Evolutionary conservation across 192 early-diverging fungal genomes (phyloP).

Genomic region (Mortierella alpina): DNA sequence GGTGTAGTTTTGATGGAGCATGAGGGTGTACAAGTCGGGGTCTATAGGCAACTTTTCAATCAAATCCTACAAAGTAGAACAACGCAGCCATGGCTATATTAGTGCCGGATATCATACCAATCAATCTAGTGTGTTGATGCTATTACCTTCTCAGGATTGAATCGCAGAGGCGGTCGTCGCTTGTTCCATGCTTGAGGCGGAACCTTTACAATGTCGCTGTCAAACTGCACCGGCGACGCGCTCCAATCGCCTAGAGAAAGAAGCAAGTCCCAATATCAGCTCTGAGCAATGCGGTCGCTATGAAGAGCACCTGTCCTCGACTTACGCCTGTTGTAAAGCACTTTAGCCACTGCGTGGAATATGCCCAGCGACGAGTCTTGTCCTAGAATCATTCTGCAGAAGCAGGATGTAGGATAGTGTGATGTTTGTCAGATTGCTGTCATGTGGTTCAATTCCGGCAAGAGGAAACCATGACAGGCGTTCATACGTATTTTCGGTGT

Average conservation of each 20-base stretch:
- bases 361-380: slow-evolving; percentile 60
- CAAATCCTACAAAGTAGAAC: slow-evolving; percentile 26
- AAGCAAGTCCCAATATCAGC: background rate
- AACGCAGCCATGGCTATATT: background rate
- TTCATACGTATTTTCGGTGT: slow-evolving; percentile 23
- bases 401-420: background rate
- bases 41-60: slow-evolving; percentile 67
- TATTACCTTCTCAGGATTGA: slow-evolving; percentile 47
- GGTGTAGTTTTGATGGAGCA: slow-evolving; percentile 69
- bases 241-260: slow-evolving; percentile 22
- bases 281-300: background rate
- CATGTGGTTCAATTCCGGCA: background rate
- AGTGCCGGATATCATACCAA: background rate
- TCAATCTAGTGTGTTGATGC: background rate
- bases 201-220: slow-evolving; percentile 22
- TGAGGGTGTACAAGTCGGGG: slow-evolving; percentile 60
- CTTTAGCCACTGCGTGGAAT: slow-evolving; percentile 74
- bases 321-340: slow-evolving; percentile 68
- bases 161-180: slow-evolving; percentile 23
- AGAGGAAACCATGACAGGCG: background rate
- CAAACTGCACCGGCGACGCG: slow-evolving; percentile 12
- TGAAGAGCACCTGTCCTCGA: background rate
- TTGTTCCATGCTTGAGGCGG: slow-evolving; percentile 19
- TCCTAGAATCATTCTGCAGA: slow-evolving; percentile 15
- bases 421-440: background rate